Evolutionary conservation across 2,329 filamentous ascomycete species (phyloP), one percentile per base, ranked within the genome.

Genomic region (Aspergillus fischeri): DNA sequence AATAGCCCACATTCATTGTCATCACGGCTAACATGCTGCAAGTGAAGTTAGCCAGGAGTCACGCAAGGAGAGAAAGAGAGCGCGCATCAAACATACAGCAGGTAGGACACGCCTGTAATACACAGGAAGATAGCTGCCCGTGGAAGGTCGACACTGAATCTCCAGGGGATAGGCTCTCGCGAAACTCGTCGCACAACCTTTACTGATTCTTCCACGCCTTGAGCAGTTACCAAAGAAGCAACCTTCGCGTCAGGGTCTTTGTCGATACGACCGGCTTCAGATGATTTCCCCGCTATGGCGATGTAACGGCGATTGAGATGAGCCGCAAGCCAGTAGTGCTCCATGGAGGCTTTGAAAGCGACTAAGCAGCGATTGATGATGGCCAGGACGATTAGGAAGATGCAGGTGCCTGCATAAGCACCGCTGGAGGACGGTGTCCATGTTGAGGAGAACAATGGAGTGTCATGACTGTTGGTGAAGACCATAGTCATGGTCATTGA

Each of bases 1-100:
- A 93, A 71, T 94, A 94, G 11, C 90, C 91, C 17, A 93, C 83
- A 66, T 94, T 94, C 78, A 91, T 85, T 1, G 90, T 92, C 91
- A 94, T 96, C 70, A 95, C 89, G 14, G 89, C 90, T 76, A 96
- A 78, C 92, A 96, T 96, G 58, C 92, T 96, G 44, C 4, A 47
- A 65, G 41, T 20, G 52, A 21, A 10, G 53, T 61, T 28, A 53
- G 58, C 63, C 24, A 28, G 27, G 44, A 45, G 44, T 11, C 11
- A 9, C 27, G 11, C 17, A 28, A 35, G 8, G 7, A 52, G 29
- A 21, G 2, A 28, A 45, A 9, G 53, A 41, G 38, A 27, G 45
- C 52, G 42, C 27, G 44, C 48, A 25, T 45, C 48, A 24, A 45
- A 86, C 90, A 83, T 77, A 96, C 92, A 96, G 85, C 32, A 96